phyloP scores from a whole-genome alignment of 441 rosid genomes.

The Rhodomyrtus psidioides region DNA sequence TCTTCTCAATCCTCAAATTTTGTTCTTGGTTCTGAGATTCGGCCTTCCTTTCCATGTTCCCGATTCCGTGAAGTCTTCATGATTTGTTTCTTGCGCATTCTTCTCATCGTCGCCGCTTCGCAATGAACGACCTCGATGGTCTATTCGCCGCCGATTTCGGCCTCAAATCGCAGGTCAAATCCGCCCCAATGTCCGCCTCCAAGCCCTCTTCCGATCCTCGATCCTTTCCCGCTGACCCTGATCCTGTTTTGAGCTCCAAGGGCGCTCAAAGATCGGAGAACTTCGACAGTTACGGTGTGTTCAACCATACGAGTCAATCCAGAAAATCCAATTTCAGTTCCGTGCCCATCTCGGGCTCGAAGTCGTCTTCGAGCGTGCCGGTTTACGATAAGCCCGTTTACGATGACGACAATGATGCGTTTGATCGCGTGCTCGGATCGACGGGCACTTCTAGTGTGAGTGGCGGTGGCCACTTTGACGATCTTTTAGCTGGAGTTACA shows the following conservation, averaged over 20 bases:
- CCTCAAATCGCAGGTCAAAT: constrained; percentile 72
- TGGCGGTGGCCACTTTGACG: constrained; percentile 49
- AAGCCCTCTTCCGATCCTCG: constrained; percentile 13
- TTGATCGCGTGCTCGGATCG: constrained; percentile 63
- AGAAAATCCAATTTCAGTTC: constrained; percentile 42
- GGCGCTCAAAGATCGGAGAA: constrained; percentile 1
- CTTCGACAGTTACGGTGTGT: neutral
- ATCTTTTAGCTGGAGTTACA: constrained; percentile 43
- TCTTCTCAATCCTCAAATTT: neutral
- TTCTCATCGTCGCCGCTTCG: neutral
- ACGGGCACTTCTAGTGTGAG: constrained; percentile 30
- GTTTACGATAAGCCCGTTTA: constrained; percentile 71
- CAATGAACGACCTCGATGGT: constrained; percentile 75
- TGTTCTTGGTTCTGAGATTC: neutral
- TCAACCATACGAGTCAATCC: neutral
- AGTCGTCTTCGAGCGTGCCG: constrained; percentile 39
- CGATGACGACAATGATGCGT: constrained; percentile 49
- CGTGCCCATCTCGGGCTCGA: constrained; percentile 18
- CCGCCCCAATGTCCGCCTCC: constrained; percentile 77
- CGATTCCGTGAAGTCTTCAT: neutral
- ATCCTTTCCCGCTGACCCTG: constrained; percentile 26
- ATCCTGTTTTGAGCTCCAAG: constrained; percentile 43
- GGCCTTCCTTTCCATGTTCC: neutral
- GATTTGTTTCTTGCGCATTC: neutral
- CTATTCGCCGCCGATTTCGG: constrained; percentile 62